phyloP scores from a whole-genome alignment of 768 basidiomycete genomes.

The Aureoboletus auriporus region DNA sequence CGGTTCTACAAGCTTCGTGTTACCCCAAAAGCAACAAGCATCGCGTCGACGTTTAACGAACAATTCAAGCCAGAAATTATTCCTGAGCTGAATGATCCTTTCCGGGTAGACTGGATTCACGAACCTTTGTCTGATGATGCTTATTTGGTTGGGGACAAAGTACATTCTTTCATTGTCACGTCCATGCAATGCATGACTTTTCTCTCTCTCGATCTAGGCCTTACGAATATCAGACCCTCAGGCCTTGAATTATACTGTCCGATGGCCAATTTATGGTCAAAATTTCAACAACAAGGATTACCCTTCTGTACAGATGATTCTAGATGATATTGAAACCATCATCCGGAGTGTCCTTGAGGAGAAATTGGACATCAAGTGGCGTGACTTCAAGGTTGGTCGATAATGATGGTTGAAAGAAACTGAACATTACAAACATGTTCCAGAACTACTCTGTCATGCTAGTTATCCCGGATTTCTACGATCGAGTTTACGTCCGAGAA shows the following conservation, averaged over 20 bases:
- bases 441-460: constrained; percentile 87
- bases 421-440: not conserved
- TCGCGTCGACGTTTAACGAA: constrained; percentile 76
- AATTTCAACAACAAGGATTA: constrained; percentile 85
- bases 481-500: constrained; percentile 77
- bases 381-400: constrained; percentile 56
- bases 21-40: constrained; percentile 63
- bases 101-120: constrained; percentile 80
- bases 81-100: constrained; percentile 78
- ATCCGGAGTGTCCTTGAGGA: constrained; percentile 58
- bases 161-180: constrained; percentile 19
- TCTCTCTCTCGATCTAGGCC: constrained; percentile 44
- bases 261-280: constrained; percentile 79
- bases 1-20: constrained; percentile 79
- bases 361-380: constrained; percentile 48
- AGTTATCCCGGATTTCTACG: constrained; percentile 90
- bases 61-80: constrained; percentile 86
- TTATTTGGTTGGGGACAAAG: constrained; percentile 69
- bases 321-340: constrained; percentile 77
- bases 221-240: constrained; percentile 67
- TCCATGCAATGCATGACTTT: constrained; percentile 3
- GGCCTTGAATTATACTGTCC: constrained; percentile 62
- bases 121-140: constrained; percentile 40
- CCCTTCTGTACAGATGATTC: constrained; percentile 56
- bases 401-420: not conserved